Percentiles rank a stretch among this genome's conserved stretches.
Evolutionary conservation across 371 early-diverging fungal genomes (phyloP).

Genomic region (Rhizomucor miehei): DNA sequence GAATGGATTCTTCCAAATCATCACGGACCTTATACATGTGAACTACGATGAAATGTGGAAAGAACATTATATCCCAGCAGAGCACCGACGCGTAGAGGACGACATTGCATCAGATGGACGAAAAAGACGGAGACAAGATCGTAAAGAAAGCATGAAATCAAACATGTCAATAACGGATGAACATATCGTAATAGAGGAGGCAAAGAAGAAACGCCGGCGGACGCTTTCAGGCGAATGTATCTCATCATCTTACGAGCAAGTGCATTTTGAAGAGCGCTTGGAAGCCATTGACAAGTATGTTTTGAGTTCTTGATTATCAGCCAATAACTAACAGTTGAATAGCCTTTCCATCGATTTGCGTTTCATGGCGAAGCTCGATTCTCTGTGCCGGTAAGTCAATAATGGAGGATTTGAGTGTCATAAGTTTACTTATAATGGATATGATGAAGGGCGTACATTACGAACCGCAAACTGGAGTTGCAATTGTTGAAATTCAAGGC

Average conservation of each 20-base stretch:
- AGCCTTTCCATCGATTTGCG: slow-evolving; percentile 42
- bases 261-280: neutral
- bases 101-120: neutral
- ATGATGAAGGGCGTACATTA: slow-evolving; percentile 35
- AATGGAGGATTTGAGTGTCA: neutral
- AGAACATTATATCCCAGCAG: slow-evolving; percentile 25
- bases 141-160: neutral
- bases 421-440: neutral
- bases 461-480: slow-evolving; percentile 40
- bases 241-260: neutral
- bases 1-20: slow-evolving; percentile 29
- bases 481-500: slow-evolving; percentile 32
- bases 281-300: slow-evolving; percentile 28
- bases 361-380: slow-evolving; percentile 46
- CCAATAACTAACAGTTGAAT: neutral
- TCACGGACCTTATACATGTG: slow-evolving; percentile 35
- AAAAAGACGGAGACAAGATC: slow-evolving; percentile 4
- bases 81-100: neutral
- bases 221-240: slow-evolving; percentile 1
- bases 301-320: neutral
- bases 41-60: slow-evolving; percentile 38
- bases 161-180: slow-evolving; percentile 1
- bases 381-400: slow-evolving; percentile 31
- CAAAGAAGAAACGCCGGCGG: slow-evolving; percentile 12
- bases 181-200: slow-evolving; percentile 1